phyloP scores from a whole-genome alignment of 1,284 basidiomycete genomes.

The Fomitopsis betulina region DNA sequence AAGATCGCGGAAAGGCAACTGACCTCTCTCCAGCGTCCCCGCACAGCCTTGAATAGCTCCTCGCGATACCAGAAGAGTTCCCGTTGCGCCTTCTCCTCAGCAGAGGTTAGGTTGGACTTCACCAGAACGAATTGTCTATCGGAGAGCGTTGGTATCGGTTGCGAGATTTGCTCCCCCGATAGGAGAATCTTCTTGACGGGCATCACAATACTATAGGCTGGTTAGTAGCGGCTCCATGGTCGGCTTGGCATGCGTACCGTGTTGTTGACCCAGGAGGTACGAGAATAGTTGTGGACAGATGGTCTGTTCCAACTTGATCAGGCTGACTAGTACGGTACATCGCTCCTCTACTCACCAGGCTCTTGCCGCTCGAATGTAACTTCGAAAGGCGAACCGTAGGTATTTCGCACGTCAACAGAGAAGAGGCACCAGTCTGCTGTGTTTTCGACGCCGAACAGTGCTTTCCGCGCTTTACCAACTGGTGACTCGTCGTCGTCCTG shows the following conservation, averaged over 20 bases:
- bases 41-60: conserved; percentile 66
- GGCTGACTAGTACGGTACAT: neutral
- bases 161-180: conserved; percentile 48
- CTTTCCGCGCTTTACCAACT: conserved; percentile 22
- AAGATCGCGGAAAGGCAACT: conserved; percentile 11
- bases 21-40: conserved; percentile 83
- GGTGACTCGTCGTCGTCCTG: conserved; percentile 15
- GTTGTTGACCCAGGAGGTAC: conserved; percentile 84
- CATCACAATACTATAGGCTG: conserved; percentile 61
- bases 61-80: conserved; percentile 95
- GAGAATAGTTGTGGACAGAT: conserved; percentile 47
- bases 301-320: conserved; percentile 31
- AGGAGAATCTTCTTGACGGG: conserved; percentile 72
- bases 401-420: conserved; percentile 83
- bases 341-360: conserved; percentile 39
- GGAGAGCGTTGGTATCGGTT: conserved; percentile 79
- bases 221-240: neutral
- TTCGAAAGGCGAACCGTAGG: conserved; percentile 86
- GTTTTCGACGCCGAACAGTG: conserved; percentile 39
- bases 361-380: conserved; percentile 69
- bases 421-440: conserved; percentile 79
- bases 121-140: conserved; percentile 91
- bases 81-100: conserved; percentile 59
- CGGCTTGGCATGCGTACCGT: conserved; percentile 42
- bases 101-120: conserved; percentile 57